Evolutionary conservation across 495 filamentous ascomycete genomes (phyloP), one percentile per base, ranked within the genome.

Genomic region (Penicillium pulvis): DNA sequence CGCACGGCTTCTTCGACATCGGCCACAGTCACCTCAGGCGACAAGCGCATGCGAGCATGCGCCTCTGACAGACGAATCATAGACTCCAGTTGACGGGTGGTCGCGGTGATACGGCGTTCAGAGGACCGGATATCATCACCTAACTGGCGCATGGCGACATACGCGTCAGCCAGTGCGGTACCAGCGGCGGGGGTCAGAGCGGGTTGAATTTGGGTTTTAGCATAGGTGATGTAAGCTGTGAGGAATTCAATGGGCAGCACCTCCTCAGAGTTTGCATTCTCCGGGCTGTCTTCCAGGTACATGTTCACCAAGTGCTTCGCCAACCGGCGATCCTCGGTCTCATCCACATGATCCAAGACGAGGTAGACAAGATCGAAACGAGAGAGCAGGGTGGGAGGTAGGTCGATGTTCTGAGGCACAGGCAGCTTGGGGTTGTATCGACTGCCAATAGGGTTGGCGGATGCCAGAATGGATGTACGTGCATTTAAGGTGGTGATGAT

Each of bases 401-500:
- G 84, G 68, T 98, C 94, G 64, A 98, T 98, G 74, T 98, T 98
- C 65, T 97, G 92, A 1, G 94, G 95, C 52, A 98, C 93, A 0
- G 94, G 92, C 4, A 98, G 75, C 69, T 94, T 93, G 14, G 90
- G 90, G 64, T 98, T 97, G 80, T 98, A 98, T 68, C 94, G 90
- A 73, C 90, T 94, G 58, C 94, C 94, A 65, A 98, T 98, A 8
- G 94, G 94, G 72, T 98, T 98, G 67, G 94, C 94, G 11, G 93
- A 98, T 11, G 94, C 94, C 26, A 98, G 82, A 63, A 98, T 96
- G 55, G 87, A 91, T 2, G 94, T 97, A 57, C 94, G 83, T 44
- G 94, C 94, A 68, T 98, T 98, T 59, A 98, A 80, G 1, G 94
- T 98, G 3, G 94, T 98, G 75, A 98, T 98, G 75, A 98, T 98